These are phyloP conservation scores for Phellinidium pouzarii DNA, from an alignment of 1,284 basidiomycete genomes.

Conservation along the genomic window DNA sequence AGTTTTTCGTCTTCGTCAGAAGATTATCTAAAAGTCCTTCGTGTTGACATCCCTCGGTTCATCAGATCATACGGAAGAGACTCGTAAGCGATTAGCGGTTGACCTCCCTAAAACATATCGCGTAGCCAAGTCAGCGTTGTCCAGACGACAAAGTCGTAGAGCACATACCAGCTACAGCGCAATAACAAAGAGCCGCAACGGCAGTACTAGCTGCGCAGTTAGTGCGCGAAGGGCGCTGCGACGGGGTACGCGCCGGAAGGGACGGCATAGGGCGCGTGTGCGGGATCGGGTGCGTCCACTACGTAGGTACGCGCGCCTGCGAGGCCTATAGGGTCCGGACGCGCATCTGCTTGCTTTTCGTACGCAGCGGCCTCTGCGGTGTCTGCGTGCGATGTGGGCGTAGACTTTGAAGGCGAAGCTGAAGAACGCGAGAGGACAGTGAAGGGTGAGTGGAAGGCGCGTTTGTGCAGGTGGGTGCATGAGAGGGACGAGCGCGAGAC, in stretches of 20 bases:
- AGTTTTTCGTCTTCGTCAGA: no score
- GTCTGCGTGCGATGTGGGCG: constrained; percentile 23
- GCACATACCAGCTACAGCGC: no score
- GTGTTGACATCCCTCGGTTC: no score
- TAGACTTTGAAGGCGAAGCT: constrained; percentile 32
- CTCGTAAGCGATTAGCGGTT: no score
- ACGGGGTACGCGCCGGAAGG: constrained; percentile 62
- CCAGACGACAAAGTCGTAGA: no score
- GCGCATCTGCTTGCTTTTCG: constrained; percentile 48
- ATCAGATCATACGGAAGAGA: not conserved
- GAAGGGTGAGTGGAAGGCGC: constrained; percentile 57
- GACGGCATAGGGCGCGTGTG: constrained; percentile 50
- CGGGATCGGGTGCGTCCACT: constrained; percentile 57
- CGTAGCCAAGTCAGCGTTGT: no score
- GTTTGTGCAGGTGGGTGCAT: constrained; percentile 20
- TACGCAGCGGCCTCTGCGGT: constrained; percentile 32
- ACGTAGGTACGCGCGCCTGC: constrained; percentile 52
- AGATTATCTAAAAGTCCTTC: no score
- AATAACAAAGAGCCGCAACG: no score
- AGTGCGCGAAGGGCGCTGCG: constrained; percentile 42
- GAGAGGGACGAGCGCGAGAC: constrained; percentile 9
- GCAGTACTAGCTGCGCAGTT: no score
- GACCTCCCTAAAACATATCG: no score
- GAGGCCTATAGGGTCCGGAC: constrained; percentile 32
- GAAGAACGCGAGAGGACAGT: constrained; percentile 35